Evolutionary conservation across 2,329 filamentous ascomycete genomes (phyloP).

Genomic region (Raffaelea deltoideospora): DNA sequence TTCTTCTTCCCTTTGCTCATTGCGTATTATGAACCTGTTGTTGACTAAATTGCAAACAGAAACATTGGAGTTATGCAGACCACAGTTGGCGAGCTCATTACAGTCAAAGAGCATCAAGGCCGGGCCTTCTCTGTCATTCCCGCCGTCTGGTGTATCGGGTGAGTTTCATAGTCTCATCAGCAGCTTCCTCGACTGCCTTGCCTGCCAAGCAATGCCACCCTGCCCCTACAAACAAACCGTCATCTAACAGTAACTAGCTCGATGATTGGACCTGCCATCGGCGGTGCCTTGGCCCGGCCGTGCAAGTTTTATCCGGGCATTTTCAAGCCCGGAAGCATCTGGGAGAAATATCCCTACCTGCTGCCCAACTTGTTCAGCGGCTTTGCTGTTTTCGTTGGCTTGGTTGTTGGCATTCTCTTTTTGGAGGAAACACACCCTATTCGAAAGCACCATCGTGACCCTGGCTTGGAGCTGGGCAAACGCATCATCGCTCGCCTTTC

Average conservation of each 20-base stretch:
- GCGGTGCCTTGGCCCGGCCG: constrained; percentile 76
- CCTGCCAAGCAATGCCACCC: no score
- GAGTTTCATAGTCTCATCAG: no score
- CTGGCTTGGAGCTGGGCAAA: constrained; percentile 60
- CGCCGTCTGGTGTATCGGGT: constrained; percentile 93
- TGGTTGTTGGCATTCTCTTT: constrained; percentile 68
- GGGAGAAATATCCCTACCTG: constrained; percentile 78
- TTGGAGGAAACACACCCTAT: constrained; percentile 86
- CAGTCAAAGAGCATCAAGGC: constrained; percentile 83
- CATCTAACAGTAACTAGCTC: no score
- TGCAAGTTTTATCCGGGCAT: constrained; percentile 64
- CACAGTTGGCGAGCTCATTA: constrained; percentile 86
- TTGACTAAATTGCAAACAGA: constrained; percentile 24
- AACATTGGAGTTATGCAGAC: constrained; percentile 95
- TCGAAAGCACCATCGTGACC: constrained; percentile 62
- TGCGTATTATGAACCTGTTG: neutral
- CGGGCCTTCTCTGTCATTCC: constrained; percentile 97
- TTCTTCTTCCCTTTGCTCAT: neutral
- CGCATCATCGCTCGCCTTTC: constrained; percentile 41
- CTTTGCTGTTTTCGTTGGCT: constrained; percentile 58
- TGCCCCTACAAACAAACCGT: no score
- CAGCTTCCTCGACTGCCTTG: no score
- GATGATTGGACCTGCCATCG: constrained; percentile 82
- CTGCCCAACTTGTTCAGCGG: constrained; percentile 87
- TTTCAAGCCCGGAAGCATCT: constrained; percentile 61